A percentile compares a stretch with the other conserved stretches of the same genome.
Conservation (phyloP, 2,329 filamentous ascomycete species). For the Trichoderma sp. region DNA sequence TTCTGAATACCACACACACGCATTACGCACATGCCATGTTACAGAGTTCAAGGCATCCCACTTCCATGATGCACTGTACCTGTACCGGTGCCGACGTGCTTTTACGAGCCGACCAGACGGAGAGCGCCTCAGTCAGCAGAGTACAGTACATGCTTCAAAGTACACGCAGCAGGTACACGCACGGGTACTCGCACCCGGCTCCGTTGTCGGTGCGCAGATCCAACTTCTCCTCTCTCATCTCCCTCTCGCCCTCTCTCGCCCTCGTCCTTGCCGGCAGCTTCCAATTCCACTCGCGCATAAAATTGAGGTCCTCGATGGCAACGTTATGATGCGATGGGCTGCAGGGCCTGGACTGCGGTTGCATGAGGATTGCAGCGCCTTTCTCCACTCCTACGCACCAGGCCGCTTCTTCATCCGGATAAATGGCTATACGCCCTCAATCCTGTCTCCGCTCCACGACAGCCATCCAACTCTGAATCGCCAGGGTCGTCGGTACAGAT, state of each 20-base stretch:
- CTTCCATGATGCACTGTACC: background rate
- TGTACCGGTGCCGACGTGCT: too few relatives aligned
- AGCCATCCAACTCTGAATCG: background rate
- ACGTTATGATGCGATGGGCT: background rate
- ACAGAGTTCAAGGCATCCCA: background rate
- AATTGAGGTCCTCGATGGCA: background rate
- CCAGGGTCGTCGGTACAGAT: background rate
- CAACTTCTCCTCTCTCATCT: background rate
- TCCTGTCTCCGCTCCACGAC: background rate
- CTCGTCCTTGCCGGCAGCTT: background rate
- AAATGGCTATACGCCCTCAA: too few relatives aligned
- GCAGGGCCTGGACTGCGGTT: background rate
- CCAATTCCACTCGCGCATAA: background rate
- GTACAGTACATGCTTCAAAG: background rate
- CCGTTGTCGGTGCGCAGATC: conserved; percentile 7
- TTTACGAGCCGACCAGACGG: too few relatives aligned
- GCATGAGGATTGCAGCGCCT: background rate
- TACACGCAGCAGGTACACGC: background rate
- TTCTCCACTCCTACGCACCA: background rate
- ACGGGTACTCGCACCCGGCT: background rate
- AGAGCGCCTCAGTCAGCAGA: background rate
- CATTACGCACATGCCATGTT: background rate
- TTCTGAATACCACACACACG: background rate
- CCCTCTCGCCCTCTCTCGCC: background rate
- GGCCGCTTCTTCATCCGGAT: background rate